Percentiles rank a stretch among this genome's conserved stretches.
phyloP scores from a whole-genome alignment of 805 yeast genomes.

The Ogataea pini region DNA sequence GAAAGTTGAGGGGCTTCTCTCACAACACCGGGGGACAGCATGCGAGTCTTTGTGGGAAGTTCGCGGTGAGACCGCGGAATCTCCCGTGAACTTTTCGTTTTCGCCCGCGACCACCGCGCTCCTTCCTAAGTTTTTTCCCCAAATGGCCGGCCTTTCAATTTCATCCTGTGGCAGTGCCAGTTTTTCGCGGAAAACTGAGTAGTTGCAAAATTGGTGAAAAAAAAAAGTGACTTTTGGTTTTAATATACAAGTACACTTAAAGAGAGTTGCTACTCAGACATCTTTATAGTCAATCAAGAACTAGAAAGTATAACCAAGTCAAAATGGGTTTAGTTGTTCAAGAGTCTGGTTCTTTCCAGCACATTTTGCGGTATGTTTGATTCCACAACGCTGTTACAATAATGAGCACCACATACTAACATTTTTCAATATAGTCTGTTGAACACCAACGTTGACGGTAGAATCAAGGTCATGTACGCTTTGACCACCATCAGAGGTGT shows the following conservation, averaged over 20 bases:
- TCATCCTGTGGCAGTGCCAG: neutral
- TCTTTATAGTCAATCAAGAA: constrained; percentile 11
- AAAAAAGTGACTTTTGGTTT: constrained; percentile 15
- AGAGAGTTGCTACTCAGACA: constrained; percentile 8
- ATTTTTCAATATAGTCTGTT: constrained; percentile 69
- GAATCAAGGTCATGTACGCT: constrained; percentile 99
- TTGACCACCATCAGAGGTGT: constrained; percentile 99
- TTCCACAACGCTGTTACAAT: neutral
- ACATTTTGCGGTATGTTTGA: constrained; percentile 94
- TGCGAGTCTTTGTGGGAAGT: too few species aligned
- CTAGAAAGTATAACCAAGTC: constrained; percentile 9
- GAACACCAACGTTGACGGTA: constrained; percentile 99
- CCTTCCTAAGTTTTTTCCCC: too few species aligned
- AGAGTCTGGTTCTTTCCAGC: constrained; percentile 99
- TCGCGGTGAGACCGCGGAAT: too few species aligned
- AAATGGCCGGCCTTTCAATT: too few species aligned
- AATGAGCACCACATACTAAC: constrained; percentile 39
- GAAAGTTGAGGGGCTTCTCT: too few species aligned
- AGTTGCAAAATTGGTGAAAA: constrained; percentile 7
- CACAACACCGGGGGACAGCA: too few species aligned
- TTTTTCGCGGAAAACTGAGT: constrained; percentile 1
- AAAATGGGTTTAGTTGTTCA: constrained; percentile 69
- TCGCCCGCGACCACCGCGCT: too few species aligned
- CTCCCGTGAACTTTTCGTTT: too few species aligned
- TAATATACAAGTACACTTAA: neutral